These are phyloP conservation scores for Arctium minus DNA, from an alignment of 129 eudicot species.

Conservation along the genomic window DNA sequence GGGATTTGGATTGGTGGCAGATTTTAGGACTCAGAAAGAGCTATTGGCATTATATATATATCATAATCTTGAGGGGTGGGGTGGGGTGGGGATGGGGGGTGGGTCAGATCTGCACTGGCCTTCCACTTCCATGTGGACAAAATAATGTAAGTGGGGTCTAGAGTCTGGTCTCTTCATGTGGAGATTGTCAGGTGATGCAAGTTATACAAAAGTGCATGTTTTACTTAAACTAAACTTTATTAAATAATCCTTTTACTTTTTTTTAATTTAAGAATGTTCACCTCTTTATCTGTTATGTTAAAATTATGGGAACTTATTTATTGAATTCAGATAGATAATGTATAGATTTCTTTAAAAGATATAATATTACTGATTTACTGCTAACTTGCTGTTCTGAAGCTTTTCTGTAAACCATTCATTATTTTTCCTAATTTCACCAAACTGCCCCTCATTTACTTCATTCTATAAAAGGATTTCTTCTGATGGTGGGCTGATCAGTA, in stretches of 20 bases:
- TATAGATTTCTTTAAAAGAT: background rate
- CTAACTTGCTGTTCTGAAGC: background rate
- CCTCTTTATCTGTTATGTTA: background rate
- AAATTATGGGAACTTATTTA: background rate
- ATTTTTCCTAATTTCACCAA: conserved; percentile 12
- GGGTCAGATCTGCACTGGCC: conserved; percentile 62
- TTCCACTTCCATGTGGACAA: conserved; percentile 76
- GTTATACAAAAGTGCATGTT: conserved; percentile 34
- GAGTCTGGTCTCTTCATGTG: conserved; percentile 68
- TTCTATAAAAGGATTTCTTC: conserved; percentile 14
- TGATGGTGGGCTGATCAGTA: conserved; percentile 16
- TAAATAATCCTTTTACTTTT: background rate
- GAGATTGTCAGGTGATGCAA: conserved; percentile 66
- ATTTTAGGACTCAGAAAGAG: conserved; percentile 30
- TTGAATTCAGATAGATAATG: background rate
- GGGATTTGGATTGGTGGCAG: conserved; percentile 31
- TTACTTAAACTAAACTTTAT: background rate
- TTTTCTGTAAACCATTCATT: conserved; percentile 14
- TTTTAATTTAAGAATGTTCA: background rate
- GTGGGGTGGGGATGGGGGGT: conserved; percentile 33
- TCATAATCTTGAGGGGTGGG: conserved; percentile 17
- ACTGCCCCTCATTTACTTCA: conserved; percentile 32
- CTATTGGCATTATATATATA: conserved; percentile 31
- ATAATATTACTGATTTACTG: background rate
- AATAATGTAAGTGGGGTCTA: conserved; percentile 60